Base-by-base conservation (phyloP, 352 stramenopile species). In the Thalassiosira allenii region DNA sequence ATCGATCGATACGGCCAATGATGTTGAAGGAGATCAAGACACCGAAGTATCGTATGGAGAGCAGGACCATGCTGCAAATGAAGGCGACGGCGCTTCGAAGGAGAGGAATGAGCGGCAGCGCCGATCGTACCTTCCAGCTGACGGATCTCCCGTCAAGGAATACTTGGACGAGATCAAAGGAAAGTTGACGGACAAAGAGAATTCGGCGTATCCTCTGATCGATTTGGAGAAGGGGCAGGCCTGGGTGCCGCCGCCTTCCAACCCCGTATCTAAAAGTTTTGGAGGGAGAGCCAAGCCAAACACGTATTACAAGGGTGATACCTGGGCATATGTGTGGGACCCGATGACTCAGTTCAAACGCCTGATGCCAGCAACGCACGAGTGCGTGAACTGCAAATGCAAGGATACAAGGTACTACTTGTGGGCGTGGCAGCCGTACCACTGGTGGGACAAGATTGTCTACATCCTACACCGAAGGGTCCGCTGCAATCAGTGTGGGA, bases 101-200 rank as follows among this genome's bases (percentile, higher is more conserved):
- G 53, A 41, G 20, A 63, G 20, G 20, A 63, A n/a, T 41, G 23
- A 63, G 34, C 53, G 53, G 8, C 22, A 63, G n/a, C 23, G 53
- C 53, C 30, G 23, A 5, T 20, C 53, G 34, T 63, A 33, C n/a
- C 53, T 37, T 25, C 53, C 53, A 6, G 53, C 53, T 41, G 53
- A 40, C 23, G 53, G 53, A 33, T 63, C 53, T 63, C 53, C 4
- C 6, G 34, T 63, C 2, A 41, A 41, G 53, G 2, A 63, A 41
- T 63, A 63, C 53, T 63, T 63, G 22, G 30, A 41, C 23, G 23
- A 33, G 17, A 41, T 63, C 34, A 27, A 63, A 20, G 25, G 34
- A 41, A 33, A 41, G 34, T 33, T 63, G 23, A 41, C 23, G 25
- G 9, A 20, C 4, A 27, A 27, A n/a, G 2, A 17, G 25, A 41